Base-by-base conservation (phyloP, 495 filamentous ascomycete species). In the Amniculicola lignicola region DNA sequence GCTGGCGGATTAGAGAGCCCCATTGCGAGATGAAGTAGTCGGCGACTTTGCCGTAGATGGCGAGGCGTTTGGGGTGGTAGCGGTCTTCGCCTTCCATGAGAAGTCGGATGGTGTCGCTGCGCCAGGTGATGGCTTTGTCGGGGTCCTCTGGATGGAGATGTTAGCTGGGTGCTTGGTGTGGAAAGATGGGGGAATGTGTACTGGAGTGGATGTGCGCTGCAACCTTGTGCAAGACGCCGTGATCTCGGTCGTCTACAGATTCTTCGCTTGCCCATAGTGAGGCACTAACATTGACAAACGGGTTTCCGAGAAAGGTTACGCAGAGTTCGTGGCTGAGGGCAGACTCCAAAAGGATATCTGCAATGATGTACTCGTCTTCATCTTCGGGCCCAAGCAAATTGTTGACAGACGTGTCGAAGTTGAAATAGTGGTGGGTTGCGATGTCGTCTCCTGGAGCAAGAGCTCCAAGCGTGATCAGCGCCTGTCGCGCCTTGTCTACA, bases 351-450 rank as follows among this genome's bases (percentile, higher is more conserved):
- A 39, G 36, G n/a, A 39, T 39, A 18, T 39, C 36, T 15, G 6
- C n/a, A 4, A 39, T 39, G 4, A 39, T 39, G n/a, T 39, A n/a
- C n/a, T n/a, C n/a, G n/a, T n/a, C n/a, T n/a, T n/a, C n/a, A n/a
- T n/a, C n/a, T n/a, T n/a, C n/a, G n/a, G n/a, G n/a, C n/a, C n/a
- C n/a, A n/a, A n/a, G n/a, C n/a, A n/a, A n/a, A n/a, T n/a, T n/a
- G n/a, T n/a, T n/a, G n/a, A n/a, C n/a, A n/a, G n/a, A 12, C 36
- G 36, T 18, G n/a, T 39, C n/a, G 36, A 39, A 39, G 36, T 39
- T 39, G 36, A 39, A 39, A 18, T 39, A 39, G 36, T 39, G 14
- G 36, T 15, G 5, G 14, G 36, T 12, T 4, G n/a, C 36, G 14
- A 39, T 39, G 6, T 12, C n/a, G 4, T 39, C 36, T 39, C 19